Percentiles rank a stretch among this genome's conserved stretches.
phyloP scores from a whole-genome alignment of 2,329 filamentous ascomycete genomes.

The Venturia carpophila region DNA sequence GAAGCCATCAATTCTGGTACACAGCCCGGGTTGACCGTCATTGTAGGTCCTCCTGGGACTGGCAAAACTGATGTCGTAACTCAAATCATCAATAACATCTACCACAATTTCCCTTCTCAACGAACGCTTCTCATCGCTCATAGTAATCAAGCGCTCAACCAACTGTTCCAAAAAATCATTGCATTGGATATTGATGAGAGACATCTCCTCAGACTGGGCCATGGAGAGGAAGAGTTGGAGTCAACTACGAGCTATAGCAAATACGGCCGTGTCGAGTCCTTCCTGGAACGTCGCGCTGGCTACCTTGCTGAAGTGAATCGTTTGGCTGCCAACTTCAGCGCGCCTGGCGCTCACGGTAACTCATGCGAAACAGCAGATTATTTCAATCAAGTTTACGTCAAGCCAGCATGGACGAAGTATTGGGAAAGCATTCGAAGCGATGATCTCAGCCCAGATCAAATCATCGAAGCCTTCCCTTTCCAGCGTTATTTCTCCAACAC shows the following conservation, averaged over 20 bases:
- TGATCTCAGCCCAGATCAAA: constrained; percentile 50
- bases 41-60: constrained; percentile 91
- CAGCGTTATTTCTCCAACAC: constrained; percentile 79
- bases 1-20: constrained; percentile 91
- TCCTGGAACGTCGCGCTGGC: constrained; percentile 75
- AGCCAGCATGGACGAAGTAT: constrained; percentile 83
- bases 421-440: constrained; percentile 55
- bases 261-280: constrained; percentile 87
- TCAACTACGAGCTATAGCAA: constrained; percentile 87
- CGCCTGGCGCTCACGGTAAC: constrained; percentile 88
- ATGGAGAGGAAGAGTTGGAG: constrained; percentile 89
- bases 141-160: constrained; percentile 95
- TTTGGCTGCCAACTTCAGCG: constrained; percentile 74
- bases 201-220: constrained; percentile 83
- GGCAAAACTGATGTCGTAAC: constrained; percentile 99
- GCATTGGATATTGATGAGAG: constrained; percentile 91
- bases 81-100: constrained; percentile 97
- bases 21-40: constrained; percentile 86
- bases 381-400: constrained; percentile 86
- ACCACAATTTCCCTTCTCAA: constrained; percentile 93
- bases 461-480: constrained; percentile 77
- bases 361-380: constrained; percentile 96
- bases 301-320: constrained; percentile 79
- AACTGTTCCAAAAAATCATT: constrained; percentile 97
- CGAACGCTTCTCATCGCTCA: constrained; percentile 89